phyloP scores from a whole-genome alignment of 2,329 filamentous ascomycete genomes.

The Aspergillus caelatus region DNA sequence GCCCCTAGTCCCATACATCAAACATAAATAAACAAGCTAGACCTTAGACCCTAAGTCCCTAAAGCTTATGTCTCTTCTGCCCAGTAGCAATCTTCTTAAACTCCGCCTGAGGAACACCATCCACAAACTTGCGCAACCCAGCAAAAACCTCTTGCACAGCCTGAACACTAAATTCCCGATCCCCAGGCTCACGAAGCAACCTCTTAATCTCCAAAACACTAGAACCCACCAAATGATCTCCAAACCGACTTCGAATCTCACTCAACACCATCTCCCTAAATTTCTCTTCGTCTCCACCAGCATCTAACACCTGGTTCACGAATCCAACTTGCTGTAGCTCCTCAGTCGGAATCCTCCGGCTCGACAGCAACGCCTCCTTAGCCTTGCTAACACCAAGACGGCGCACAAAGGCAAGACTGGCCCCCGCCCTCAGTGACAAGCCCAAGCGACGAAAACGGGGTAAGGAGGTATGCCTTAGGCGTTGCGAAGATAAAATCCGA shows the following conservation, averaged over 20 bases:
- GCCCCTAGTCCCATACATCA: too few relatives aligned
- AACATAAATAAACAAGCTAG: too few relatives aligned
- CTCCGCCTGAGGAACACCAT: conserved; percentile 6
- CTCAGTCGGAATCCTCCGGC: conserved; percentile 64
- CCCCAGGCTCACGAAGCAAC: background rate
- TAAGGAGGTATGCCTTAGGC: conserved; percentile 73
- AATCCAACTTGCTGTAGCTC: conserved; percentile 72
- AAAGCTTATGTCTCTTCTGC: too few relatives aligned
- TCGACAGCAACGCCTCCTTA: conserved; percentile 83
- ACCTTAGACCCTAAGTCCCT: too few relatives aligned
- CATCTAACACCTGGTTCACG: conserved; percentile 65
- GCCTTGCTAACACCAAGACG: conserved; percentile 65
- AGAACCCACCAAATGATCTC: background rate
- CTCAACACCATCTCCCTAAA: conserved; percentile 3
- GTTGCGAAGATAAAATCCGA: conserved; percentile 82
- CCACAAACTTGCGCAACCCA: background rate
- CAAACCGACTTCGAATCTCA: background rate
- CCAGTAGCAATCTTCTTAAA: too few relatives aligned
- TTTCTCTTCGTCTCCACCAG: background rate
- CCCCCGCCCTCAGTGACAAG: conserved; percentile 76
- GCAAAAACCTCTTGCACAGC: background rate
- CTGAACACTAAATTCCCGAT: background rate
- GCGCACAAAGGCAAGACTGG: conserved; percentile 70
- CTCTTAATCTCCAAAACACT: conserved; percentile 7
- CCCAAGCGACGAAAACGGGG: conserved; percentile 78